Conservation (phyloP, 805 yeast genomes). For the Lipomyces spencermartinsiae region DNA sequence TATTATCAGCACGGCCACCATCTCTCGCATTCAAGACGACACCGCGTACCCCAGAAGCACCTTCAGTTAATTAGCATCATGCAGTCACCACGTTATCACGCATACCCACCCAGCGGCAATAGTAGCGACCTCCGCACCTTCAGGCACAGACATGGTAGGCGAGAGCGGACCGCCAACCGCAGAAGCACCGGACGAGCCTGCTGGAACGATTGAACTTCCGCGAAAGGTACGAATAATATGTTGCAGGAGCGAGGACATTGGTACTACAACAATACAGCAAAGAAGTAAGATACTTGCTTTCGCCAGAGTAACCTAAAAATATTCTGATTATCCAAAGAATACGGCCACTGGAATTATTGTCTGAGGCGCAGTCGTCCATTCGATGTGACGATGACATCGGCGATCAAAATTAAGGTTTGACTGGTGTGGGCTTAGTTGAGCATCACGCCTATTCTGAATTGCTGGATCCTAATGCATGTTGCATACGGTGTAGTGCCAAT, state of each 20-base stretch:
- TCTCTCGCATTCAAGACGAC: neutral
- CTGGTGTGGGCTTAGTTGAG: too few species aligned
- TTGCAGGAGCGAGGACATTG: constrained; percentile 15
- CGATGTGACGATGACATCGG: too few species aligned
- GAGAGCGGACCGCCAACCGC: constrained; percentile 34
- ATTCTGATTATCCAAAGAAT: neutral
- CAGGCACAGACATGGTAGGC: constrained; percentile 47
- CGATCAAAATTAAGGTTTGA: too few species aligned
- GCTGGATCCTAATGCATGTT: too few species aligned
- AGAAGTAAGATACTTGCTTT: neutral
- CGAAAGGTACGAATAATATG: constrained; percentile 9
- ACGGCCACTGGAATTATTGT: too few species aligned
- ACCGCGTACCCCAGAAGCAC: constrained; percentile 50
- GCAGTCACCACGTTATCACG: neutral
- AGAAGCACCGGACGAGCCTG: constrained; percentile 21
- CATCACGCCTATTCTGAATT: too few species aligned
- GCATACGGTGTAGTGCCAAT: too few species aligned
- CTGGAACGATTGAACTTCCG: constrained; percentile 8
- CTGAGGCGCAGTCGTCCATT: too few species aligned
- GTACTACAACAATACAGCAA: neutral
- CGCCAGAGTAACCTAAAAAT: neutral
- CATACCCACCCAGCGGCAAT: constrained; percentile 51
- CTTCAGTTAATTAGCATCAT: constrained; percentile 45
- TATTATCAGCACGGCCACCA: neutral
- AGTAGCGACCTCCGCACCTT: constrained; percentile 61